A percentile compares a stretch with the other conserved stretches of the same genome.
These are phyloP conservation scores for Neurospora sp. DNA, from an alignment of 495 filamentous ascomycete genomes.

Conservation along the genomic window DNA sequence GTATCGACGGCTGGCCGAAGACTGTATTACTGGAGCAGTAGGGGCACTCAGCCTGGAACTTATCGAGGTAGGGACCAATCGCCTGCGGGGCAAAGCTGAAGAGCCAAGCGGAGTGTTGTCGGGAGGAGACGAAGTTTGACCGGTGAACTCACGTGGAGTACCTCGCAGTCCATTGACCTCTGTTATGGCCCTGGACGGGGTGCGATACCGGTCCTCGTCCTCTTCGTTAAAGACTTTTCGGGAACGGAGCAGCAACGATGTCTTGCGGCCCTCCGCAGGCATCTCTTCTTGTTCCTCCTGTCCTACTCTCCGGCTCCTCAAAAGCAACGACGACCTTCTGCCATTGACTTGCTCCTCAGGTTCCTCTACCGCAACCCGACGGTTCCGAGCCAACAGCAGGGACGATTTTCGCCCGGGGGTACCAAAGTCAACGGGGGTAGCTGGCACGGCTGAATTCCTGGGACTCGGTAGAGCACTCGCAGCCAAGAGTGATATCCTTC, in stretches of 20 bases:
- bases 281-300: slow-evolving; percentile 40
- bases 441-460: slow-evolving; percentile 25
- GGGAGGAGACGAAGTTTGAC: slow-evolving; percentile 16
- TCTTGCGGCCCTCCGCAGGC: slow-evolving; percentile 30
- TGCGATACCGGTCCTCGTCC: slow-evolving; percentile 39
- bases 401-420: slow-evolving; percentile 34
- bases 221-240: slow-evolving; percentile 35
- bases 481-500: slow-evolving; percentile 52
- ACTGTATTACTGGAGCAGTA: slow-evolving; percentile 10
- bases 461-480: slow-evolving; percentile 30
- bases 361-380: slow-evolving; percentile 36
- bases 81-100: slow-evolving; percentile 34
- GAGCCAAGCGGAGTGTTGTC: slow-evolving; percentile 20
- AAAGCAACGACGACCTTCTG: slow-evolving; percentile 34
- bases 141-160: slow-evolving; percentile 21
- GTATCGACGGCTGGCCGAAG: slow-evolving; percentile 29
- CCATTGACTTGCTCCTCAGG: slow-evolving; percentile 28
- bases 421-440: slow-evolving; percentile 18
- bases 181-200: slow-evolving; percentile 47
- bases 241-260: slow-evolving; percentile 26
- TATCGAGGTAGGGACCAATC: slow-evolving; percentile 28
- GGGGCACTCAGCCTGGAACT: slow-evolving; percentile 26
- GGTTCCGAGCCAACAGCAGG: slow-evolving; percentile 30
- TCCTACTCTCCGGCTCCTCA: slow-evolving; percentile 32
- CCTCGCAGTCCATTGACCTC: slow-evolving; percentile 36